A percentile compares a stretch with the other conserved stretches of the same genome.
phyloP scores from a whole-genome alignment of 2,329 filamentous ascomycete genomes.

The Lachnellula arida region DNA sequence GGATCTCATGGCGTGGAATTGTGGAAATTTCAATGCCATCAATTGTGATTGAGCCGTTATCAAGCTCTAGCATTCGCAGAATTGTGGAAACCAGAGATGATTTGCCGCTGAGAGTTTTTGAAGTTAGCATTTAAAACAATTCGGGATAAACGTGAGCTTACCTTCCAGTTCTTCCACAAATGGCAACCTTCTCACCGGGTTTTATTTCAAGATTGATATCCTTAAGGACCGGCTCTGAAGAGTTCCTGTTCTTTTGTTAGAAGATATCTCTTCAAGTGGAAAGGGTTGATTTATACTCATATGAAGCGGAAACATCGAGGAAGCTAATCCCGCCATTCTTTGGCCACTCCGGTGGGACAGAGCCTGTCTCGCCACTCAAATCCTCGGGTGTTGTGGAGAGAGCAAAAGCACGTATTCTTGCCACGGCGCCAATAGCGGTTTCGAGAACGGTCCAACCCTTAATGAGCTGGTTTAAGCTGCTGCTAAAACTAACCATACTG shows the following conservation, averaged over 20 bases:
- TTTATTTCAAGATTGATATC: constrained; percentile 8
- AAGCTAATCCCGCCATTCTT: constrained; percentile 5
- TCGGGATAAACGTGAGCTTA: neutral
- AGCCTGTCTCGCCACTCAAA: constrained; percentile 27
- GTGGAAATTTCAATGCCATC: constrained; percentile 40
- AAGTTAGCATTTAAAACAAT: neutral
- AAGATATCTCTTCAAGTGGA: neutral
- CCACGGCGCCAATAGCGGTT: constrained; percentile 51
- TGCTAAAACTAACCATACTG: constrained; percentile 31
- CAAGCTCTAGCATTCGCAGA: constrained; percentile 44
- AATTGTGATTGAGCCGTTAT: constrained; percentile 38
- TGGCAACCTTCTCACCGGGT: constrained; percentile 42
- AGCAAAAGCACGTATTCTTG: constrained; percentile 49
- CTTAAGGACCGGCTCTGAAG: constrained; percentile 4
- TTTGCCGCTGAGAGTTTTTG: constrained; percentile 41
- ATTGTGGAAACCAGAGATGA: constrained; percentile 44
- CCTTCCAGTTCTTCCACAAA: constrained; percentile 50
- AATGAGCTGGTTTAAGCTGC: constrained; percentile 38
- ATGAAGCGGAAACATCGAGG: constrained; percentile 8
- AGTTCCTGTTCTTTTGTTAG: neutral
- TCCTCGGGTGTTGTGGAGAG: constrained; percentile 38
- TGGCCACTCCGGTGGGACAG: constrained; percentile 6
- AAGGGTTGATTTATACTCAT: constrained; percentile 2
- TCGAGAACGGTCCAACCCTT: constrained; percentile 52
- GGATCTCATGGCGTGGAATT: constrained; percentile 37